Evolutionary conservation across 2,329 filamentous ascomycete species (phyloP).

Genomic region (Penicillium sp.): DNA sequence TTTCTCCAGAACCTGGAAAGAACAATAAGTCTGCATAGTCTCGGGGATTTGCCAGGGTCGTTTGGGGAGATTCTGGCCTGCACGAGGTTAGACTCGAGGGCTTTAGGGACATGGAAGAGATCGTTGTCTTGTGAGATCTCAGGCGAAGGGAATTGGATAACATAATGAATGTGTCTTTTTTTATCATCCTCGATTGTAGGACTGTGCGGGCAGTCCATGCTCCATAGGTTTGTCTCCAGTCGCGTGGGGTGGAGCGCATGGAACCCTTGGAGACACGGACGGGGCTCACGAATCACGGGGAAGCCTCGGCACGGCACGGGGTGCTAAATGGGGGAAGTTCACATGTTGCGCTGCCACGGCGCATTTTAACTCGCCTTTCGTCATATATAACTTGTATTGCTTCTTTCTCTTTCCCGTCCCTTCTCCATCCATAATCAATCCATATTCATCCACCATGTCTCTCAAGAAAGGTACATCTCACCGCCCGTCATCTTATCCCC

Average conservation of each 20-base stretch:
- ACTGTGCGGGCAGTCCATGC: neutral
- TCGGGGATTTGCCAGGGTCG: neutral
- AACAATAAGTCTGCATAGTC: neutral
- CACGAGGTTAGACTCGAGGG: neutral
- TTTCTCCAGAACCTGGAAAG: neutral
- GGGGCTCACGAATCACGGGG: conserved; percentile 8
- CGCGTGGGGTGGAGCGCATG: neutral
- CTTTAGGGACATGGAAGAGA: neutral
- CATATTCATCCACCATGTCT: conserved; percentile 61
- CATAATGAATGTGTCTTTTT: neutral
- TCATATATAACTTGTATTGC: conserved; percentile 26
- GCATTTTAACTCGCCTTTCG: conserved; percentile 23
- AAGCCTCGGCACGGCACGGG: conserved; percentile 26
- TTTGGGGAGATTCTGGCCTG: neutral
- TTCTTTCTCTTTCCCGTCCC: neutral
- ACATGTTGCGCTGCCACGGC: conserved; percentile 27
- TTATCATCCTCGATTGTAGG: neutral
- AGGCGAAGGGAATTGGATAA: neutral
- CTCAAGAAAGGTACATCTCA: conserved; percentile 68
- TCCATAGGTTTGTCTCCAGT: neutral
- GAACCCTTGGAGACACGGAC: neutral
- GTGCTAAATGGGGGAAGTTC: conserved; percentile 18
- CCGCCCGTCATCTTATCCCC: neutral
- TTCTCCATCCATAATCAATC: conserved; percentile 5
- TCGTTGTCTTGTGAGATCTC: neutral